Evolutionary conservation across 805 yeast species (phyloP), one percentile per base, ranked within the genome.

Genomic region (Candida adriatica): DNA sequence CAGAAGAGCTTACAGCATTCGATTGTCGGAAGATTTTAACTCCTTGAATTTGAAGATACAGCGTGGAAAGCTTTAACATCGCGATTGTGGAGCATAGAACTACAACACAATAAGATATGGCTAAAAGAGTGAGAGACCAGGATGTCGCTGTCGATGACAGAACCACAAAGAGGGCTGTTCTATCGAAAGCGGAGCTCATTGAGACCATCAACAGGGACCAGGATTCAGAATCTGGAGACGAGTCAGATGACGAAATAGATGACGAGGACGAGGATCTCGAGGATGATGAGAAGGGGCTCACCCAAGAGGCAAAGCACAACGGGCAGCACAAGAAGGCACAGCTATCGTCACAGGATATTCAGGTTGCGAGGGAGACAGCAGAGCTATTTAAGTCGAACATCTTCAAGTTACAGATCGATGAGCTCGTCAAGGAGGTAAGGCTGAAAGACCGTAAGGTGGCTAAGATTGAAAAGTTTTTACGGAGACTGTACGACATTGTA

Each of bases 331-430:
- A n/a, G 14, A 23, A 23, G 7, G 14, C 15, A 11, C 15, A 24
- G 8, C 48, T 75, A 16, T 62, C 82, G 0, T 77, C 92, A 0
- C 88, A 85, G 45, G 96, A 92, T 37, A 76, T 90, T 27, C 95
- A 90, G 48, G 70, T 82, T 3, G 95, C 96, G 1, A 71, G 95
- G 47, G 96, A 88, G 55, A 84, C 96, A 1, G 92, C 94, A 1
- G 96, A 88, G 55, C 62, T 90, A 27, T 92, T 88, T 74, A 86
- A 88, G 51, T 86, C 96, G 7, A 92, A 88, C 58, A 87, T 92
- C 34, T 90, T 92, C 75, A 92, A 92, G 56, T 60, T 92, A 36
- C 95, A 92, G 61, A 87, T 92, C 39, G 97, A 88, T 58, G 97
- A 88, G 53, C 64, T 92, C 24, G 62, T 92, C 45, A 73, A 75